Evolutionary conservation across 306 rosid genomes (phyloP).

Genomic region (Vachellia pachyceras): DNA sequence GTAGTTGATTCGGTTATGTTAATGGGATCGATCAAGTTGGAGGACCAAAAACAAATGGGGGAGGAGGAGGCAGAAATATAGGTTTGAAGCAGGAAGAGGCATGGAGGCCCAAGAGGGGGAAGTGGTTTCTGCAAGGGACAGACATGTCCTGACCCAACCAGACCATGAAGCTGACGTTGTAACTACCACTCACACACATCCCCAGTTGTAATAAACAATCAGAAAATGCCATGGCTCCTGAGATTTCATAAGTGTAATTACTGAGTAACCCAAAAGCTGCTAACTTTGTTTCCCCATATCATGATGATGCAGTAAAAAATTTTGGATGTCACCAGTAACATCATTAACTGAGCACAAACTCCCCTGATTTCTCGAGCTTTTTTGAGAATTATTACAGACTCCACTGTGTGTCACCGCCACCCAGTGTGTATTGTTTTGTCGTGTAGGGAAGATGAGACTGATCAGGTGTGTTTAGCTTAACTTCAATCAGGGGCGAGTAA

Average conservation of each 20-base stretch:
- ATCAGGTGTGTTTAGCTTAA: neutral
- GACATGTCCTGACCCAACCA: neutral
- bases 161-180: conserved; percentile 16
- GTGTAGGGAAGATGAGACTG: neutral
- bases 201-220: too few species aligned
- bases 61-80: neutral
- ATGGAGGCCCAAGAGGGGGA: too few species aligned
- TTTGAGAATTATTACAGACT: neutral
- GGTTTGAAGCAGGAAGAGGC: neutral
- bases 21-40: neutral
- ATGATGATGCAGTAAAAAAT: neutral
- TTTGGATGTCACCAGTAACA: neutral
- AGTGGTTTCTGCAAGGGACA: neutral
- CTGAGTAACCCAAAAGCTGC: neutral
- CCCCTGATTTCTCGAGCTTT: neutral
- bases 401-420: too few species aligned
- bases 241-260: neutral
- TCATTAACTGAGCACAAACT: neutral
- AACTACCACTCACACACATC: neutral
- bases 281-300: neutral
- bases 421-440: conserved; percentile 14
- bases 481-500: neutral
- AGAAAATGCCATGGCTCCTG: neutral
- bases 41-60: neutral
- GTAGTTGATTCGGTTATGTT: neutral